Evolutionary conservation across 2,329 filamentous ascomycete genomes (phyloP).

Genomic region (Cercospora beticola): DNA sequence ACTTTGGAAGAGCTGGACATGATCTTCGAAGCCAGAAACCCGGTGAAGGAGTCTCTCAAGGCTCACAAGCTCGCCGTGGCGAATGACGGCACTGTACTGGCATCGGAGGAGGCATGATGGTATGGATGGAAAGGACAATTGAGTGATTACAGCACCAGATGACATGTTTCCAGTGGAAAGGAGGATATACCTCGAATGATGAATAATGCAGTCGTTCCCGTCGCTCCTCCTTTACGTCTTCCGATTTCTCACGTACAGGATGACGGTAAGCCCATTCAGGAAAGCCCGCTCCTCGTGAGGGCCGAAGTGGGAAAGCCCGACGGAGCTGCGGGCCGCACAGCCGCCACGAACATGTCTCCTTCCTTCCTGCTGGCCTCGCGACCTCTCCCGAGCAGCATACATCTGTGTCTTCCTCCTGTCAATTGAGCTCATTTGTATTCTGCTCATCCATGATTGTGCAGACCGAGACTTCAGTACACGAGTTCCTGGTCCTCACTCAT

Average conservation of each 20-base stretch:
- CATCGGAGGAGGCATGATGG: conserved; percentile 26
- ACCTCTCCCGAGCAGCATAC: background rate
- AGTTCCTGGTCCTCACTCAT: background rate
- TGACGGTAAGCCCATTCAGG: background rate
- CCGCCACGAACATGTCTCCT: too few relatives aligned
- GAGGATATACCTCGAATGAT: background rate
- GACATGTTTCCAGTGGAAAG: background rate
- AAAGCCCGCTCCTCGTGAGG: background rate
- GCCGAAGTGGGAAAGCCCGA: background rate
- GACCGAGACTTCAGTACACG: background rate
- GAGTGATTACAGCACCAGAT: background rate
- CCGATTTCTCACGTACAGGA: background rate
- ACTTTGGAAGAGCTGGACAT: conserved; percentile 49
- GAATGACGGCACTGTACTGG: conserved; percentile 27
- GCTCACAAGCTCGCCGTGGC: conserved; percentile 31
- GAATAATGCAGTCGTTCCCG: background rate
- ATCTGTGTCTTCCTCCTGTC: background rate
- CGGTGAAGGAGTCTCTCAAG: conserved; percentile 39
- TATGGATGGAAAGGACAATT: background rate
- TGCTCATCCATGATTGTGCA: background rate
- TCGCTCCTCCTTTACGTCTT: background rate
- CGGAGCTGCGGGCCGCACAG: background rate
- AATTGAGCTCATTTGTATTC: background rate
- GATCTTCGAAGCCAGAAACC: conserved; percentile 44
- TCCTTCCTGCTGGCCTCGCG: background rate